A percentile compares a stretch with the other conserved stretches of the same genome.
Evolutionary conservation across 139 green algal species (phyloP).

Genomic region (Coelastrella sp.): DNA sequence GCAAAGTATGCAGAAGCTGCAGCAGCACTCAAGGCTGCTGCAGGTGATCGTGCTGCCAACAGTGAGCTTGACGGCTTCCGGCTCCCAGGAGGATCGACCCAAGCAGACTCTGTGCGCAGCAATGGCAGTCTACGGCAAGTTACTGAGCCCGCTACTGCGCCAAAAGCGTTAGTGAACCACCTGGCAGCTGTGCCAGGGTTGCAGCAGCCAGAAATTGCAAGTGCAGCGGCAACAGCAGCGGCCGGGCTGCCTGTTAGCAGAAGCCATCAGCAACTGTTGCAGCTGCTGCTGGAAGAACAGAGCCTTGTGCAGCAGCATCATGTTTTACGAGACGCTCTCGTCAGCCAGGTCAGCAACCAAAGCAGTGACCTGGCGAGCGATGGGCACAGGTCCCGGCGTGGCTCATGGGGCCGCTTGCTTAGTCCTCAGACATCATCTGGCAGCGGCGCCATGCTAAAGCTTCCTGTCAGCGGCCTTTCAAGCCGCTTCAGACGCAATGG

Average conservation of each 20-base stretch:
- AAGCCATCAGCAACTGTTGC: neutral
- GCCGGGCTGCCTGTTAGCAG: neutral
- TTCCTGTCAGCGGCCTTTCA: neutral
- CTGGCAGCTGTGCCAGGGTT: too few relatives aligned
- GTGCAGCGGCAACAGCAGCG: slow-evolving; percentile 25
- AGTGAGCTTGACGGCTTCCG: neutral
- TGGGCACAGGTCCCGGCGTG: too few relatives aligned
- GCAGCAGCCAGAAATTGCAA: too few relatives aligned
- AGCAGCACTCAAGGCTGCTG: neutral
- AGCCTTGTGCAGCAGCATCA: slow-evolving; percentile 5
- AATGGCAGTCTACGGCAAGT: too few relatives aligned
- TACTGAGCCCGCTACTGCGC: too few relatives aligned
- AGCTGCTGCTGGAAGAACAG: neutral
- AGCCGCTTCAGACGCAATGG: neutral
- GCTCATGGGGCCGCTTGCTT: neutral
- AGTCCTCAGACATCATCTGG: neutral
- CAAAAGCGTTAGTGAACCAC: too few relatives aligned
- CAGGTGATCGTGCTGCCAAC: neutral
- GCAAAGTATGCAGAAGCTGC: neutral
- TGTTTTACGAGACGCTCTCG: too few relatives aligned
- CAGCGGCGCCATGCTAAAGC: too few relatives aligned
- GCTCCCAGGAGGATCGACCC: too few relatives aligned
- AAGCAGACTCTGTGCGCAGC: too few relatives aligned
- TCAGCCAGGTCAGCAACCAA: too few relatives aligned
- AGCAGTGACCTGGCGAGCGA: neutral